These are phyloP conservation scores for Nasturtium officinale DNA, from an alignment of 345 rosid genomes.

Conservation along the genomic window DNA sequence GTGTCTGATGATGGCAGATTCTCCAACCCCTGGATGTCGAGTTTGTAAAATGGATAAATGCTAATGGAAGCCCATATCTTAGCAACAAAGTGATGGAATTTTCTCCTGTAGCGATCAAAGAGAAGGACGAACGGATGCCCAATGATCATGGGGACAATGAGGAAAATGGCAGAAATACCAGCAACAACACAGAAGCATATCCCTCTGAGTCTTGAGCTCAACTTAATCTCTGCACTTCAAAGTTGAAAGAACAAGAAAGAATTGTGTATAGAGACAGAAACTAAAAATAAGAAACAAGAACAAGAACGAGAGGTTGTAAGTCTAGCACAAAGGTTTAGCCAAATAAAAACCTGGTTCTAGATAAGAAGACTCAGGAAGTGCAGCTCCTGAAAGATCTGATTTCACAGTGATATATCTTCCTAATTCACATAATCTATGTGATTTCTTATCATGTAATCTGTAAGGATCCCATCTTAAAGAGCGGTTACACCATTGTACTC, in stretches of 20 bases:
- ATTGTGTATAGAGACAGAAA: conserved; percentile 23
- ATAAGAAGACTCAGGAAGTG: conserved; percentile 51
- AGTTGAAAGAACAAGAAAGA: conserved; percentile 24
- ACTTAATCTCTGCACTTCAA: conserved; percentile 61
- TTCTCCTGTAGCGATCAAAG: conserved; percentile 70
- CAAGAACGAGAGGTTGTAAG: background rate
- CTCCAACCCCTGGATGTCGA: conserved; percentile 70
- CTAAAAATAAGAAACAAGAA: background rate
- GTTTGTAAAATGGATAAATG: conserved; percentile 60
- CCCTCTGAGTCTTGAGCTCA: conserved; percentile 72
- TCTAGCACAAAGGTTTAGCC: conserved; percentile 18
- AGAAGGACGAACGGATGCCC: conserved; percentile 82
- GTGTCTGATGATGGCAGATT: conserved; percentile 74
- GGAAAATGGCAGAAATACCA: conserved; percentile 58
- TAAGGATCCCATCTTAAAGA: conserved; percentile 39
- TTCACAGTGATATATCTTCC: conserved; percentile 47
- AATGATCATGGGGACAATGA: conserved; percentile 64
- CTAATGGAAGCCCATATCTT: conserved; percentile 71
- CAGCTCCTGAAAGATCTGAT: conserved; percentile 69
- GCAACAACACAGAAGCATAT: conserved; percentile 70
- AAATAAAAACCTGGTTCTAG: conserved; percentile 60
- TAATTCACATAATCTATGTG: conserved; percentile 35
- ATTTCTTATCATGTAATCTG: conserved; percentile 38
- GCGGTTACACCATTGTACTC: conserved; percentile 34
- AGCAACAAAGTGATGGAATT: conserved; percentile 69